phyloP scores from a whole-genome alignment of 768 basidiomycete genomes.

The Coprinopsis marcescibilis region DNA sequence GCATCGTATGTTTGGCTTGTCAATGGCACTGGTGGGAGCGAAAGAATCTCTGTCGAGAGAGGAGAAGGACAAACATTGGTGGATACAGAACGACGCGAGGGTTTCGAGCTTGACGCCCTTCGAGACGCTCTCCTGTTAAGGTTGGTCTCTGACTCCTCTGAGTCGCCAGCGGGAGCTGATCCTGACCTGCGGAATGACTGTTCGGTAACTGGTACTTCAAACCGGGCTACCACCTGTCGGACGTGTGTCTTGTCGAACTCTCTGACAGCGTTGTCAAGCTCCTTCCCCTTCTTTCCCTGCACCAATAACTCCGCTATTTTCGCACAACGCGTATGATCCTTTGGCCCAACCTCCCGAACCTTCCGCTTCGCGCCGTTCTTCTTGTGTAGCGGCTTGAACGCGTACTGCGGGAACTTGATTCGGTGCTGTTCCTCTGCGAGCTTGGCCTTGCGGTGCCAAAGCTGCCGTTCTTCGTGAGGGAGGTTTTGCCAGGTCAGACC shows the following conservation, averaged over 20 bases:
- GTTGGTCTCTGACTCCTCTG: background rate
- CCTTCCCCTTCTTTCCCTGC: conserved; percentile 55
- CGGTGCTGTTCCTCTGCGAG: conserved; percentile 72
- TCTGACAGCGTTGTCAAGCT: conserved; percentile 50
- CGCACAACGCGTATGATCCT: conserved; percentile 58
- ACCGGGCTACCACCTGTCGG: conserved; percentile 64
- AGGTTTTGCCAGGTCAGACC: conserved; percentile 80
- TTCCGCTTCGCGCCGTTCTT: conserved; percentile 50
- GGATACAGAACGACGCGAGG: conserved; percentile 1
- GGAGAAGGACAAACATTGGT: background rate
- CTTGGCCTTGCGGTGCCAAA: conserved; percentile 77
- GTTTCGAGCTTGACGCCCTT: background rate
- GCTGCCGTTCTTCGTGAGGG: conserved; percentile 63
- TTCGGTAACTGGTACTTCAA: conserved; percentile 73
- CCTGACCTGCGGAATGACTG: conserved; percentile 59
- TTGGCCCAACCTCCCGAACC: conserved; percentile 60
- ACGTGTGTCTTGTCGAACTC: conserved; percentile 56
- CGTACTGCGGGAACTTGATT: conserved; percentile 72
- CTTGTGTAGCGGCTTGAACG: conserved; percentile 67
- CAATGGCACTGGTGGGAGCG: background rate
- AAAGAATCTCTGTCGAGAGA: conserved; percentile 1
- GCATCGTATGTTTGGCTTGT: background rate
- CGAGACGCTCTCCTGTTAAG: background rate
- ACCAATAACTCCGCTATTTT: conserved; percentile 63
- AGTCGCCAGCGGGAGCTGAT: conserved; percentile 37